A percentile compares a stretch with the other conserved stretches of the same genome.
These are phyloP conservation scores for Baorangia bicolor DNA, from an alignment of 768 basidiomycete species.

Conservation along the genomic window DNA sequence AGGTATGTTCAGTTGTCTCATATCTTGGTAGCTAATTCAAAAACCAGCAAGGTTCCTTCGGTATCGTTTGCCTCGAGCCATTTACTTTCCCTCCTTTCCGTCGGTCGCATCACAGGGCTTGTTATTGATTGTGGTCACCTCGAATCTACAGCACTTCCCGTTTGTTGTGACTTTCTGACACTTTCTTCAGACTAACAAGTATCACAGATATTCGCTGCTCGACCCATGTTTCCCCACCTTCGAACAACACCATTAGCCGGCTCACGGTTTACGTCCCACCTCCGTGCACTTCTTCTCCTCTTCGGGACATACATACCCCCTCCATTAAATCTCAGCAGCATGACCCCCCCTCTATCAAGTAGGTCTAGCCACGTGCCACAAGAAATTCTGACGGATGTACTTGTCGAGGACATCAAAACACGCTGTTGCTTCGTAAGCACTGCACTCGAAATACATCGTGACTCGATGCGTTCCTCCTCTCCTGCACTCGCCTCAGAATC, in stretches of 20 bases:
- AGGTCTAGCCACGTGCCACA: conserved; percentile 69
- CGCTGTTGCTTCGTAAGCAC: conserved; percentile 86
- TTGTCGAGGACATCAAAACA: conserved; percentile 90
- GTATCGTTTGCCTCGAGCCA: conserved; percentile 92
- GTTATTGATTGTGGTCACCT: conserved; percentile 92
- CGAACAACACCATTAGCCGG: conserved; percentile 88
- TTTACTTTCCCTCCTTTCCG: conserved; percentile 78
- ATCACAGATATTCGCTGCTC: conserved; percentile 79
- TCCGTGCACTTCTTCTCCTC: conserved; percentile 76
- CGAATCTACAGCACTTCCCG: conserved; percentile 86
- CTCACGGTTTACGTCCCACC: conserved; percentile 71
- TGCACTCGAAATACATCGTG: conserved; percentile 41
- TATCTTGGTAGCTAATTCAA: not conserved
- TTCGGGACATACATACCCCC: conserved; percentile 88
- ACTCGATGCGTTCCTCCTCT: conserved; percentile 34
- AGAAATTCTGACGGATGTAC: conserved; percentile 72
- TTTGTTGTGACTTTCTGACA: conserved; percentile 38
- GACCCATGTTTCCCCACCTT: conserved; percentile 82
- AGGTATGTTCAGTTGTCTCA: conserved; percentile 44
- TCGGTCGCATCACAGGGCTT: conserved; percentile 88
- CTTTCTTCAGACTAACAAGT: not conserved
- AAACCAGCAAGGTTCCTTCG: conserved; percentile 71
- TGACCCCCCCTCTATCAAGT: conserved; percentile 61
- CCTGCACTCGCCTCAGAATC: conserved; percentile 34
- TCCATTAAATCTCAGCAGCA: conserved; percentile 63